Evolutionary conservation across 768 basidiomycete genomes (phyloP).

Genomic region (Hypholoma sublateritium): DNA sequence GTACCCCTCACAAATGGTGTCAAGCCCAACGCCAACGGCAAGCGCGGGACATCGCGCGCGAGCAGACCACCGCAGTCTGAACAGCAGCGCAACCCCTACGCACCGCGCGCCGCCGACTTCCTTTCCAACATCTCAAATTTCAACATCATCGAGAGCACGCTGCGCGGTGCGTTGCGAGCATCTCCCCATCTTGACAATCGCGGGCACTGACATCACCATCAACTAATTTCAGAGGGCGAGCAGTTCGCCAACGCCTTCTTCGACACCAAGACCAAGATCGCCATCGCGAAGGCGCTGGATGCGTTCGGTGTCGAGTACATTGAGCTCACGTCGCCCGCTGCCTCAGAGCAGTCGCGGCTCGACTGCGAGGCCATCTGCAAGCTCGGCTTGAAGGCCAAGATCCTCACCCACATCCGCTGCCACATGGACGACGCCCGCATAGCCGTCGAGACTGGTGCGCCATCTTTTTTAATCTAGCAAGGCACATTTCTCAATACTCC

Average conservation of each 20-base stretch:
- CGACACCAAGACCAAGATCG: constrained; percentile 99
- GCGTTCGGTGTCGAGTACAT: constrained; percentile 99
- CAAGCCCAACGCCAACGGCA: constrained; percentile 37
- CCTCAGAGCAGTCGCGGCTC: constrained; percentile 89
- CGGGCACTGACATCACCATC: constrained; percentile 11
- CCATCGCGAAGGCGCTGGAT: constrained; percentile 96
- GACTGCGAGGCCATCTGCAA: constrained; percentile 99
- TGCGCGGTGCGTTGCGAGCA: constrained; percentile 65
- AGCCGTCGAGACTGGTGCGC: constrained; percentile 92
- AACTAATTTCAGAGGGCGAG: constrained; percentile 74
- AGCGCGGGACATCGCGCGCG: constrained; percentile 39
- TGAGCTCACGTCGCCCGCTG: constrained; percentile 96
- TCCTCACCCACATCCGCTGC: constrained; percentile 98
- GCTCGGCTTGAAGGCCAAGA: constrained; percentile 94
- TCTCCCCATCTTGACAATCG: constrained; percentile 5
- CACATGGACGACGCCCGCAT: constrained; percentile 99
- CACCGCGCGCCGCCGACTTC: constrained; percentile 89
- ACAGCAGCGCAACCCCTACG: constrained; percentile 74
- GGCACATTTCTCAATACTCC: not conserved
- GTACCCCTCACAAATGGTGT: constrained; percentile 55
- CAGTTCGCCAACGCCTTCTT: constrained; percentile 99
- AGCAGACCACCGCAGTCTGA: constrained; percentile 34
- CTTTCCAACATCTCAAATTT: constrained; percentile 91
- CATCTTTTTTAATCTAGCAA: not conserved
- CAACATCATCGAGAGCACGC: constrained; percentile 95